phyloP scores from a whole-genome alignment of 2,329 filamentous ascomycete species.

The Fusarium sp. region DNA sequence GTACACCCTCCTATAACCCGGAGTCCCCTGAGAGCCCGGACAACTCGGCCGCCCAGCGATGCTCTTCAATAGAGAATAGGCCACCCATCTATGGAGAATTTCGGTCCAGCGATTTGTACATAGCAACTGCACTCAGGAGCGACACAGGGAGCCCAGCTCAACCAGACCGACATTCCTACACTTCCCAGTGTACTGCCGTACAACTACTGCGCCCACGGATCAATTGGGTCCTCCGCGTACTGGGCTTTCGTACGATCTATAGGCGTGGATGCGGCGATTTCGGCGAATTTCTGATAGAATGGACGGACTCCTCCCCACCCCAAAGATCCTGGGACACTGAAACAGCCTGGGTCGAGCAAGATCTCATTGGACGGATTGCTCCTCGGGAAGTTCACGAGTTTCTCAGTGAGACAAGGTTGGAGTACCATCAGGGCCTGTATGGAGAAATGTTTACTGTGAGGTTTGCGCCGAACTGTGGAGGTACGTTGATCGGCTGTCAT shows the following conservation, averaged over 20 bases:
- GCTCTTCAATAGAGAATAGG: background rate
- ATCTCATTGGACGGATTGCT: background rate
- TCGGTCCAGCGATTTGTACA: background rate
- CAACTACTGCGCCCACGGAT: background rate
- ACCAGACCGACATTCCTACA: background rate
- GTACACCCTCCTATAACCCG: background rate
- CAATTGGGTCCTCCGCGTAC: background rate
- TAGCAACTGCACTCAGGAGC: background rate
- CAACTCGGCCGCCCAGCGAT: background rate
- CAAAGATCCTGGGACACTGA: background rate
- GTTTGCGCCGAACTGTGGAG: background rate
- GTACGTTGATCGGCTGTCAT: background rate
- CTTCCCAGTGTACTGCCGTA: background rate
- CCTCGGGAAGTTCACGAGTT: background rate
- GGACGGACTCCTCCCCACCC: background rate
- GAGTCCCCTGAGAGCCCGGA: background rate
- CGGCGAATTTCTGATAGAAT: background rate
- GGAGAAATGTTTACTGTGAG: constrained; percentile 6
- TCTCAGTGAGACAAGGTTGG: background rate
- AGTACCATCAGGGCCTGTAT: background rate
- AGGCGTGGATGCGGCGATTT: background rate
- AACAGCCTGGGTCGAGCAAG: background rate
- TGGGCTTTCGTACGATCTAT: background rate
- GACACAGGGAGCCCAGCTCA: background rate
- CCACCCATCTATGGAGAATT: background rate